Base-by-base conservation (phyloP, 306 rosid species). In the Vicia faba region DNA sequence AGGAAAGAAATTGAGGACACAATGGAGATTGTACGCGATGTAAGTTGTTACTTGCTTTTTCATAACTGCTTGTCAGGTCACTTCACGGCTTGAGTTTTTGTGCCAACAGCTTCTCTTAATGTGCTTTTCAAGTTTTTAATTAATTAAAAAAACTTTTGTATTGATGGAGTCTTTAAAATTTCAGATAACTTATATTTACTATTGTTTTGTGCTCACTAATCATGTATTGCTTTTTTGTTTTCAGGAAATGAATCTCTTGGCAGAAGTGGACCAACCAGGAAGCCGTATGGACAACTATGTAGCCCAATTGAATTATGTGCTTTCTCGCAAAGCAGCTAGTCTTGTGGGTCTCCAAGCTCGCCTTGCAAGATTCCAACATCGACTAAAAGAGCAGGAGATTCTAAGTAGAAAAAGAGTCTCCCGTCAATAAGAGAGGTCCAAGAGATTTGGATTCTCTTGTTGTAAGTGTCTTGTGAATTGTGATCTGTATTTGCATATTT, bases 11-110 rank as follows among this genome's bases (percentile, higher is more conserved):
- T 95, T 5, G 99, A 90, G 83, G 97, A 95, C 81, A 95, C 99
- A 2, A 95, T 95, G 99, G 99, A 95, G 84, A 95, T 95, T 77
- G 99, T 95, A 72, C 96, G 97, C 15, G 96, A 95, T 82, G 99
- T 91, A 77, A 87, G 99, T 83, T 12, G 36, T 33, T 13, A 55
- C 55, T 10, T 43, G 41, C 26, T 80, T 58, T 49, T 56, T 61
- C 51, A 53, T 35, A 43, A 15, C 23, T 66, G 31, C 60, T 55
- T 62, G 18, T 19, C 36, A 7, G 26, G 38, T 28, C 29, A 26
- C 11, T 36, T 59, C 3, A 46, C 20, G 3, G 35, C 59, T 68
- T 15, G 14, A 26, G 54, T 69, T 64, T 51, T 68, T 7, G 28
- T 15, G 44, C 23, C 18, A 5, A 5, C 40, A 1, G 41, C 36